These are phyloP conservation scores for Stachybotrys chlorohalonatus DNA, from an alignment of 2,329 filamentous ascomycete species.

Conservation along the genomic window DNA sequence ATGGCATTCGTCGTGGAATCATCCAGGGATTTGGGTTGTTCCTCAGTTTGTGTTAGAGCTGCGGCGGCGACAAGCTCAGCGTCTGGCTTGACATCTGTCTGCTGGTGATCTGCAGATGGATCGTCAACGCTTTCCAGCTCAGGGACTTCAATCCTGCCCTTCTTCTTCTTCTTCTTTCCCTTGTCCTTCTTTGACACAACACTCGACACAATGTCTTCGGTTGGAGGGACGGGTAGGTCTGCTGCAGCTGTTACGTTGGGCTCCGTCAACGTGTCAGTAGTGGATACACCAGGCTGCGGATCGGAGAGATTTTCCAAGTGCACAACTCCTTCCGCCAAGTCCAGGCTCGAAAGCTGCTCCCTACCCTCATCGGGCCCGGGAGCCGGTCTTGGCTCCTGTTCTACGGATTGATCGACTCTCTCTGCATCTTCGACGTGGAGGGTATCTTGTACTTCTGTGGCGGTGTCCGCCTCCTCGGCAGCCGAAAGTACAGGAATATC, in stretches of 20 bases:
- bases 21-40: background rate
- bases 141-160: constrained; percentile 3
- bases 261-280: too few relatives aligned
- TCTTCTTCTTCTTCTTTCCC: constrained; percentile 6
- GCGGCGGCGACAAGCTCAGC: background rate
- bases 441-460: background rate
- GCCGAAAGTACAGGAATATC: background rate
- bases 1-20: background rate
- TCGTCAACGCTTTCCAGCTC: background rate
- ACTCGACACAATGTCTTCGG: background rate
- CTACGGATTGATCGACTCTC: background rate
- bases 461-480: background rate
- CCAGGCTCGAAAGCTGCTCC: too few relatives aligned
- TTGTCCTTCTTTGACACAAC: constrained; percentile 7
- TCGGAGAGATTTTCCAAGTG: background rate
- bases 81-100: background rate
- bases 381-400: background rate
- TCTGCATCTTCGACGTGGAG: background rate
- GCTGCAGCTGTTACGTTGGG: background rate
- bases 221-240: background rate
- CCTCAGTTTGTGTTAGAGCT: background rate
- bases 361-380: background rate
- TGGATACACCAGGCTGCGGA: too few relatives aligned
- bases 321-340: too few relatives aligned
- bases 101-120: background rate